Evolutionary conservation across 768 basidiomycete genomes (phyloP).

Genomic region (Sutorius australiensis): DNA sequence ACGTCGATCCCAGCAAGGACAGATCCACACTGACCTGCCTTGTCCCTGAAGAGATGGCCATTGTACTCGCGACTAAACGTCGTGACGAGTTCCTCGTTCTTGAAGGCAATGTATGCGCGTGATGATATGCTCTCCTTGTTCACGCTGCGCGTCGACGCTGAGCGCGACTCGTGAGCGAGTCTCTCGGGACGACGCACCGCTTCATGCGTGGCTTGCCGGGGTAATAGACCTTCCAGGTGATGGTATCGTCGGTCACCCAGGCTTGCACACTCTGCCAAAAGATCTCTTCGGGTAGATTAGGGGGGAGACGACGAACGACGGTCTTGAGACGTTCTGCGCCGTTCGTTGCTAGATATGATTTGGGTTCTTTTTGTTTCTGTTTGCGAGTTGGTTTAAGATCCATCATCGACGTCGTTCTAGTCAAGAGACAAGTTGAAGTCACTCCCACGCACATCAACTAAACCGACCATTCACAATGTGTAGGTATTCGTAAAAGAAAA

Average conservation of each 20-base stretch:
- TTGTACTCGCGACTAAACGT: slow-evolving; percentile 82
- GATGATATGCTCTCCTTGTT: slow-evolving; percentile 85
- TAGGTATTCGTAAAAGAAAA: background rate
- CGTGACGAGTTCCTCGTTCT: slow-evolving; percentile 64
- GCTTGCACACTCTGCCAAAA: slow-evolving; percentile 90
- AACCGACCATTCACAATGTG: background rate
- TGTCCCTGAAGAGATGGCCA: slow-evolving; percentile 89
- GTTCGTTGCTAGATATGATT: slow-evolving; percentile 24
- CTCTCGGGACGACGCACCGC: slow-evolving; percentile 45
- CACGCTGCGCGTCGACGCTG: slow-evolving; percentile 39
- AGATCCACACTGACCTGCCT: slow-evolving; percentile 56
- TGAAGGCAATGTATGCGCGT: slow-evolving; percentile 91
- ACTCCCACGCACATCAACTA: slow-evolving; percentile 5
- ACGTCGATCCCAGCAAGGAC: background rate
- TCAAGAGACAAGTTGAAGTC: too few species aligned
- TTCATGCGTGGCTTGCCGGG: slow-evolving; percentile 63
- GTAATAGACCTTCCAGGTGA: slow-evolving; percentile 62
- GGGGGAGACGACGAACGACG: slow-evolving; percentile 82
- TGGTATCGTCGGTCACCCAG: slow-evolving; percentile 79
- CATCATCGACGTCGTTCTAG: slow-evolving; percentile 15
- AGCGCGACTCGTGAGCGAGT: background rate
- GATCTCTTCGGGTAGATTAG: slow-evolving; percentile 85
- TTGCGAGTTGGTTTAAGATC: slow-evolving; percentile 20
- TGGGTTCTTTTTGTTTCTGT: slow-evolving; percentile 33
- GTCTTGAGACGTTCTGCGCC: slow-evolving; percentile 72